Percentiles rank a stretch among this genome's conserved stretches.
phyloP scores from a whole-genome alignment of 179 eudicot species.

The Beta corolliflora region DNA sequence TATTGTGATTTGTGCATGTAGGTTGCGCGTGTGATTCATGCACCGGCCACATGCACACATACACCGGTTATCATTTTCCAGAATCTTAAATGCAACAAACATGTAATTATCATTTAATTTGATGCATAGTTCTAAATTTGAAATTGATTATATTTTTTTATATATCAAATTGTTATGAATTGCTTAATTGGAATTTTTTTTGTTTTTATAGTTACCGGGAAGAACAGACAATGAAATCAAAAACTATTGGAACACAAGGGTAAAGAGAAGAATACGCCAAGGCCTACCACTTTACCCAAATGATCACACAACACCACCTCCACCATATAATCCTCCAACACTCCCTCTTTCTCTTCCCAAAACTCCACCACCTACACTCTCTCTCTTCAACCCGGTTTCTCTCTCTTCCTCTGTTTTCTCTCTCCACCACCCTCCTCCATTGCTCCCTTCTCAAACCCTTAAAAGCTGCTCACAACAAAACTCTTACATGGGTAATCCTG shows the following conservation, averaged over 20 bases:
- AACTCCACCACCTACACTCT: conserved; percentile 20
- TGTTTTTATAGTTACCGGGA: conserved; percentile 48
- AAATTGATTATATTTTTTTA: too few species aligned
- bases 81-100: too few species aligned
- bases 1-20: too few species aligned
- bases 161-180: too few species aligned
- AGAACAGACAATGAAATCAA: conserved; percentile 73
- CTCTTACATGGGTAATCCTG: conserved; percentile 18
- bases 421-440: conserved; percentile 30
- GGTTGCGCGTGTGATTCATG: background rate
- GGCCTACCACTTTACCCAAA: conserved; percentile 58
- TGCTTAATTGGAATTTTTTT: background rate
- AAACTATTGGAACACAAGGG: conserved; percentile 66
- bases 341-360: conserved; percentile 25
- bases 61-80: too few species aligned
- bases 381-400: conserved; percentile 39
- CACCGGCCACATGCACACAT: background rate
- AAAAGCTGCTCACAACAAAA: background rate
- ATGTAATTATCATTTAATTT: too few species aligned
- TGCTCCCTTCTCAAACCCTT: conserved; percentile 30
- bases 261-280: conserved; percentile 49
- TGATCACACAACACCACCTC: conserved; percentile 22
- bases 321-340: conserved; percentile 17
- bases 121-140: too few species aligned
- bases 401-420: conserved; percentile 33